Evolutionary conservation across 2,329 filamentous ascomycete species (phyloP).

Genomic region (Ophiocordyceps unilateralis): DNA sequence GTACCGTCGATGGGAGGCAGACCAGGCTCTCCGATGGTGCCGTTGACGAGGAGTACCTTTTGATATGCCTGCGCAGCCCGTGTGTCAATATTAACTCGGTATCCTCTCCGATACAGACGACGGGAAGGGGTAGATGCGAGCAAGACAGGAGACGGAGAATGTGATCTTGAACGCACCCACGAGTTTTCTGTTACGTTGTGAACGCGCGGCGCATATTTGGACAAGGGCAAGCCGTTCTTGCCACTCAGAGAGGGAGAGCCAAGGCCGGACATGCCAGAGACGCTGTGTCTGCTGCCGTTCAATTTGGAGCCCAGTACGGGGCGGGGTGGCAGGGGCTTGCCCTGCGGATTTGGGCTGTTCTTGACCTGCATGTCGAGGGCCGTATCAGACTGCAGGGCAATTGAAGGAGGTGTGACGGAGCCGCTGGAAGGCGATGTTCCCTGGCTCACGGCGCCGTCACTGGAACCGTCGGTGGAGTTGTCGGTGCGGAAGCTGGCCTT

Average conservation of each 20-base stretch:
- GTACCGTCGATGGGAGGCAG: slow-evolving; percentile 59
- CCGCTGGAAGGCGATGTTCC: slow-evolving; percentile 48
- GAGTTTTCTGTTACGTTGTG: slow-evolving; percentile 65
- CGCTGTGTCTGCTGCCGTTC: slow-evolving; percentile 42
- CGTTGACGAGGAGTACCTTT: slow-evolving; percentile 69
- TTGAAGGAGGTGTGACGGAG: slow-evolving; percentile 59
- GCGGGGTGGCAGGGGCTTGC: slow-evolving; percentile 11
- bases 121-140: too few relatives aligned
- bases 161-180: slow-evolving; percentile 57
- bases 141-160: too few relatives aligned
- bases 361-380: slow-evolving; percentile 45
- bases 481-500: slow-evolving; percentile 55
- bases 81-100: too few relatives aligned
- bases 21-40: slow-evolving; percentile 59
- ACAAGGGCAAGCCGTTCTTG: slow-evolving; percentile 43
- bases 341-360: slow-evolving; percentile 18
- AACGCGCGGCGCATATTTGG: slow-evolving; percentile 66
- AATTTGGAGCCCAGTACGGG: slow-evolving; percentile 19
- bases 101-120: too few relatives aligned
- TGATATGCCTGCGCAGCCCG: slow-evolving; percentile 57
- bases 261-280: slow-evolving; percentile 45
- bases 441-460: slow-evolving; percentile 38
- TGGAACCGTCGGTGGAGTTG: slow-evolving; percentile 43
- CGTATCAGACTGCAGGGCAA: slow-evolving; percentile 47
- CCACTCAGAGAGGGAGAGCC: slow-evolving; percentile 36